Percentiles rank a stretch among this genome's conserved stretches.
Evolutionary conservation across 208 protist genomes (phyloP).

Genomic region (Herpetomonas tarakana): DNA sequence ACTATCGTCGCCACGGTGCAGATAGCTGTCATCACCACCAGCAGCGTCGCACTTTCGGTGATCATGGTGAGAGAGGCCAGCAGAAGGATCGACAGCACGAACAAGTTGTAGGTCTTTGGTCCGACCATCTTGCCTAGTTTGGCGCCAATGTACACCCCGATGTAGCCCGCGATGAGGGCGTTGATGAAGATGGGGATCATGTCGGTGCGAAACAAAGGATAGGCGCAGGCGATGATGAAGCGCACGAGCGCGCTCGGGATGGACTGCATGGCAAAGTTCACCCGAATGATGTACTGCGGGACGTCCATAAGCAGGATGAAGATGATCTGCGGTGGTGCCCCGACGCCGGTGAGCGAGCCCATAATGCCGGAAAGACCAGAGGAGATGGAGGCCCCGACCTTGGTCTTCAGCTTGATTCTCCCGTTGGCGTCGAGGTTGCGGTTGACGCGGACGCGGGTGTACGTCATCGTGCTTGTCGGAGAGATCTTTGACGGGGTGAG

Average conservation of each 20-base stretch:
- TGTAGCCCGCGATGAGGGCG: conserved; percentile 23
- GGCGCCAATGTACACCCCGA: conserved; percentile 23
- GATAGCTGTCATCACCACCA: conserved; percentile 11
- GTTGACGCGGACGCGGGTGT: conserved; percentile 41
- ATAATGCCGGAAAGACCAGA: conserved; percentile 26
- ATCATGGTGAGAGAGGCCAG: conserved; percentile 36
- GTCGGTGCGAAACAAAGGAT: conserved; percentile 11
- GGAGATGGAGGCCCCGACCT: conserved; percentile 21
- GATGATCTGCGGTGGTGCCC: conserved; percentile 37
- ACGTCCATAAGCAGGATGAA: conserved; percentile 45
- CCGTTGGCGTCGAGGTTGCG: conserved; percentile 33
- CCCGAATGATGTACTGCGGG: conserved; percentile 36
- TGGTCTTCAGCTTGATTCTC: conserved; percentile 23
- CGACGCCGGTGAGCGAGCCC: conserved; percentile 37
- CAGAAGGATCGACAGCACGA: conserved; percentile 33
- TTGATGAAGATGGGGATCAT: conserved; percentile 33
- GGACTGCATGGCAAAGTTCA: conserved; percentile 36
- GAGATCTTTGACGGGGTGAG: conserved; percentile 27
- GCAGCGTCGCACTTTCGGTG: conserved; percentile 19
- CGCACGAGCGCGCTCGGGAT: conserved; percentile 29
- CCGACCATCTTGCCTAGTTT: conserved; percentile 38
- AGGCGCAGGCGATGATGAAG: conserved; percentile 27
- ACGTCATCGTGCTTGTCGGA: conserved; percentile 24
- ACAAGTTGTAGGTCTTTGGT: conserved; percentile 29
- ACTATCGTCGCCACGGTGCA: conserved; percentile 12